Percentiles rank a stretch among this genome's conserved stretches.
Conservation (phyloP, 1,284 basidiomycete genomes). For the Ceratobasidium sp. region DNA sequence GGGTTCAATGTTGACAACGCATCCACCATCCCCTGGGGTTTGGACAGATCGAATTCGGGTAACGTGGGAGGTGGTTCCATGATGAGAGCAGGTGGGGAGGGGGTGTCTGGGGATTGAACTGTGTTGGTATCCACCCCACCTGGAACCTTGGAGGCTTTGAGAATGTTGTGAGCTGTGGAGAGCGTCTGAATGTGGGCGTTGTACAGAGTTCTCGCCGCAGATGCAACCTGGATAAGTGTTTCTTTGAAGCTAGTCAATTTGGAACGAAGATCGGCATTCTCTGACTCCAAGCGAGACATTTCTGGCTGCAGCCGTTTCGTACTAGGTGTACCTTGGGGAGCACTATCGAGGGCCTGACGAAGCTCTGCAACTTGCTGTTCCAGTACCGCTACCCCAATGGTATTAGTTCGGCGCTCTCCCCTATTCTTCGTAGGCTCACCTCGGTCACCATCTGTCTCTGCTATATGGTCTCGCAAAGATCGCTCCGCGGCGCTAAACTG, state of each 20-base stretch:
- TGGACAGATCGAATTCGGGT: slow-evolving; percentile 71
- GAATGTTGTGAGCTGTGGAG: slow-evolving; percentile 31
- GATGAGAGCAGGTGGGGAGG: slow-evolving; percentile 10
- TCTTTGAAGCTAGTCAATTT: slow-evolving; percentile 57
- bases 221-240: slow-evolving; percentile 55
- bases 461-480: slow-evolving; percentile 86
- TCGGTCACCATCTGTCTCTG: slow-evolving; percentile 91
- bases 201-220: slow-evolving; percentile 57
- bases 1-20: slow-evolving; percentile 81
- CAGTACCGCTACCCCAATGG: slow-evolving; percentile 70
- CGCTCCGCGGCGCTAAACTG: slow-evolving; percentile 87
- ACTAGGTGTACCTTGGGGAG: slow-evolving; percentile 54
- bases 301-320: slow-evolving; percentile 50
- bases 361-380: slow-evolving; percentile 88
- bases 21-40: slow-evolving; percentile 75
- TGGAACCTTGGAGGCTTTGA: slow-evolving; percentile 43
- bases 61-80: slow-evolving; percentile 27
- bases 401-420: not conserved
- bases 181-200: slow-evolving; percentile 55
- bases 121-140: slow-evolving; percentile 19
- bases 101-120: slow-evolving; percentile 26
- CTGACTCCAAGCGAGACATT: slow-evolving; percentile 25
- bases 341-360: slow-evolving; percentile 58
- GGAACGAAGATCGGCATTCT: slow-evolving; percentile 53
- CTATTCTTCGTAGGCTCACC: slow-evolving; percentile 1